phyloP scores from a whole-genome alignment of 495 filamentous ascomycete species.

The Penicillium paradoxum region DNA sequence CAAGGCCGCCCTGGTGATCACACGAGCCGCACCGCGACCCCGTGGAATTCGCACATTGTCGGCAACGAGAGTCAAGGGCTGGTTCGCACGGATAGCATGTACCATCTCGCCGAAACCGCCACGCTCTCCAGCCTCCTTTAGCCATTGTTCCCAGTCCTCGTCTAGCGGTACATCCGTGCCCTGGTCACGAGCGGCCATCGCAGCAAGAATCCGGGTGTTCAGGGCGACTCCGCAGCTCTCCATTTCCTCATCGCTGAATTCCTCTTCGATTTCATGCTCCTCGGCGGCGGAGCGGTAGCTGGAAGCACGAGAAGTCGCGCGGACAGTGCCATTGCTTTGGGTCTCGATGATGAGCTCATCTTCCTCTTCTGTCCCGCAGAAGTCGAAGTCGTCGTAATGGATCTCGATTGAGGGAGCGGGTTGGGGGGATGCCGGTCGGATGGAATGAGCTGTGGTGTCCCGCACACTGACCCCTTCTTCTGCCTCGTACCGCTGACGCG shows the following conservation, averaged over 20 bases:
- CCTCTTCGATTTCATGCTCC: constrained; percentile 46
- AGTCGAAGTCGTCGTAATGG: constrained; percentile 32
- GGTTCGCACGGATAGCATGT: constrained; percentile 37
- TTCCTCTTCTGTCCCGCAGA: constrained; percentile 26
- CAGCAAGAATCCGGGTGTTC: constrained; percentile 67
- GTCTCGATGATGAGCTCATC: constrained; percentile 27
- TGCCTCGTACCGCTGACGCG: constrained; percentile 75
- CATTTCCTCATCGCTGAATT: constrained; percentile 62
- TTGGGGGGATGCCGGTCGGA: constrained; percentile 40
- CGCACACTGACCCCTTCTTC: constrained; percentile 67
- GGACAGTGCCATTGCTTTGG: constrained; percentile 23
- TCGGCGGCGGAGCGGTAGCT: constrained; percentile 22
- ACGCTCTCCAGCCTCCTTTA: constrained; percentile 72
- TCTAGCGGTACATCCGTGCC: constrained; percentile 62
- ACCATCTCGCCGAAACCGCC: constrained; percentile 42
- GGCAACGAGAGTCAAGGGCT: constrained; percentile 31
- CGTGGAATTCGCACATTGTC: constrained; percentile 25
- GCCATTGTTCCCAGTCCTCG: constrained; percentile 79
- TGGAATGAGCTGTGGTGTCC: constrained; percentile 73
- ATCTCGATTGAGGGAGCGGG: constrained; percentile 30
- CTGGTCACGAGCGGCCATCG: constrained; percentile 60
- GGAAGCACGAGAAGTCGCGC: constrained; percentile 18
- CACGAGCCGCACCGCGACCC: constrained; percentile 12
- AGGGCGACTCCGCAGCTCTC: constrained; percentile 68
- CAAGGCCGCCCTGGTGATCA: constrained; percentile 13